These are phyloP conservation scores for Komagataella ulmi DNA, from an alignment of 805 yeast genomes.

Conservation along the genomic window DNA sequence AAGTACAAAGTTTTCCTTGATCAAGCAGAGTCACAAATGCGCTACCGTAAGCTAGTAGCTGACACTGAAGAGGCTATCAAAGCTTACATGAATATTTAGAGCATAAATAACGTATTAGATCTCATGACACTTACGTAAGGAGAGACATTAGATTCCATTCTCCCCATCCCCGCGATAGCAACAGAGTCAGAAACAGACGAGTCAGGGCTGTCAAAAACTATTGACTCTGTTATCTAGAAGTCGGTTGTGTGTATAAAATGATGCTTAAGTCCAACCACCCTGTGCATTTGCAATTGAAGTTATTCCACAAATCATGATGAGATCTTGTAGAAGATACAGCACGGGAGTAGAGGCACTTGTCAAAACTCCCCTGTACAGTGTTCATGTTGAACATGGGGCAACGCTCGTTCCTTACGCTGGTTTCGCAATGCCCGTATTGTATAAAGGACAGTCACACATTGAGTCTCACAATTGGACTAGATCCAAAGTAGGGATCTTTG, in stretches of 20 bases:
- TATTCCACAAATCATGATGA: background rate
- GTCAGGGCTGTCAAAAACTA: background rate
- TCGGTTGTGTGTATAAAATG: background rate
- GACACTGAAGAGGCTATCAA: constrained; percentile 21
- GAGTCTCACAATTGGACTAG: constrained; percentile 96
- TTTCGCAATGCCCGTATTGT: constrained; percentile 88
- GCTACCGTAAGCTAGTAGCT: constrained; percentile 61
- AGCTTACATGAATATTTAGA: constrained; percentile 12
- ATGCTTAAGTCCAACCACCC: background rate
- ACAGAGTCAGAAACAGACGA: background rate
- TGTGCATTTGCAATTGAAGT: background rate
- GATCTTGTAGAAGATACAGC: background rate
- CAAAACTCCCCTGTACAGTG: constrained; percentile 70
- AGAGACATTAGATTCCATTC: background rate
- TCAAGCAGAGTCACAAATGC: constrained; percentile 71
- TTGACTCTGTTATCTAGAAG: background rate
- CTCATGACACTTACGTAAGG: background rate
- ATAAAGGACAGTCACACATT: constrained; percentile 73
- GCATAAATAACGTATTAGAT: background rate
- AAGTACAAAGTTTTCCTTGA: constrained; percentile 83
- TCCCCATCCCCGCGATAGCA: background rate
- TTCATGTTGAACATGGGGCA: constrained; percentile 69
- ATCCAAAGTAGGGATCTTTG: constrained; percentile 77
- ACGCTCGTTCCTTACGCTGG: constrained; percentile 96
- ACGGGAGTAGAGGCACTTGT: constrained; percentile 12